These are phyloP conservation scores for Diaporthe velutina DNA, from an alignment of 2,329 filamentous ascomycete species.

Conservation along the genomic window DNA sequence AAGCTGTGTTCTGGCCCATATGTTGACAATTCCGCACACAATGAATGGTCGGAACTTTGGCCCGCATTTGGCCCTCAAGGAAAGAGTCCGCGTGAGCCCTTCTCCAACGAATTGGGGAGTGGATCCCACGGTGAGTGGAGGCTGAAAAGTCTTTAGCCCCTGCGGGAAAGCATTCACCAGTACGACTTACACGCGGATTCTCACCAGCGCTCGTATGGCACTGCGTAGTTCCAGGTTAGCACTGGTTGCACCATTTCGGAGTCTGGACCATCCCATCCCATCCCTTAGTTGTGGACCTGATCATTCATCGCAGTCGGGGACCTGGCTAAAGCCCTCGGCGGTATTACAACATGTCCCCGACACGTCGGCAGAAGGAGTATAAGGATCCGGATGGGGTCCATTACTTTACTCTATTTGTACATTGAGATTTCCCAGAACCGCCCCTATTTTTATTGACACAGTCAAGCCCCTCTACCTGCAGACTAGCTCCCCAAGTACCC, in stretches of 20 bases:
- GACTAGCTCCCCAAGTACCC: neutral
- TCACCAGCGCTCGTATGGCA: neutral
- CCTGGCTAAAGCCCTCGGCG: neutral
- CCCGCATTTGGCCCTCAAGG: neutral
- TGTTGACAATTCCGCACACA: no score
- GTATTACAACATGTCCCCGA: conserved; percentile 1
- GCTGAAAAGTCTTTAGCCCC: conserved; percentile 30
- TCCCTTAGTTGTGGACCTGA: neutral
- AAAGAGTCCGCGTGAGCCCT: neutral
- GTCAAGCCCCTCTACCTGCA: neutral
- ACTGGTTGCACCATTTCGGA: neutral
- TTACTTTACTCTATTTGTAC: conserved; percentile 17
- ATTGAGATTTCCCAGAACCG: neutral
- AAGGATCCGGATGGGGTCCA: conserved; percentile 19
- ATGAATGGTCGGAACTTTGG: neutral
- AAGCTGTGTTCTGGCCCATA: neutral
- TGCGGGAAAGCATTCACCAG: conserved; percentile 24
- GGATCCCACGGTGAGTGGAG: neutral
- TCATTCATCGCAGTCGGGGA: neutral
- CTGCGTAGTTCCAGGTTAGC: neutral
- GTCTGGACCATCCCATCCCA: neutral
- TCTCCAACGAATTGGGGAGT: neutral
- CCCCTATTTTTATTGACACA: conserved; percentile 4
- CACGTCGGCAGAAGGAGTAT: conserved; percentile 15
- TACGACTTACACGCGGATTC: neutral